phyloP scores from a whole-genome alignment of 768 basidiomycete genomes.

The Kwoniella botswanensis region DNA sequence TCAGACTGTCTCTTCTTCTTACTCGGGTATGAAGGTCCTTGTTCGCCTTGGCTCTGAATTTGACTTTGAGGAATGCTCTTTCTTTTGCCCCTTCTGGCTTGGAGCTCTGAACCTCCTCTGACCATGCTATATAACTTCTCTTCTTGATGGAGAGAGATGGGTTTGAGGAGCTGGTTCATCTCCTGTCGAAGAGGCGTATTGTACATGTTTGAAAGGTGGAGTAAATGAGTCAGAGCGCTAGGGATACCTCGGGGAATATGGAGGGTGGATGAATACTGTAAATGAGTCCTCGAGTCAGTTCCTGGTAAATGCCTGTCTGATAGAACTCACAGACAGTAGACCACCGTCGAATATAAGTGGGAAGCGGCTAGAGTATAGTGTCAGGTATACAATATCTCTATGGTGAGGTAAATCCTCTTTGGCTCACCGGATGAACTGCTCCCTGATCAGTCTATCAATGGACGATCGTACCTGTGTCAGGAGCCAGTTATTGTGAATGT shows the following conservation, averaged over 20 bases:
- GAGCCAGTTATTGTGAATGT: slow-evolving; percentile 12
- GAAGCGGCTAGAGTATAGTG: slow-evolving; percentile 35
- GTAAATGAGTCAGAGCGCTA: slow-evolving; percentile 27
- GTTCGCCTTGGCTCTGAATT: not conserved
- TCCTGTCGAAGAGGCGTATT: not conserved
- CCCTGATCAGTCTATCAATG: slow-evolving; percentile 22
- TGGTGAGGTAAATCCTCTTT: not conserved
- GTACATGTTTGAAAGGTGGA: slow-evolving; percentile 19
- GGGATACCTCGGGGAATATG: slow-evolving; percentile 8
- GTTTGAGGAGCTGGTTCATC: not conserved
- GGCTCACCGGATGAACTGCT: slow-evolving; percentile 19
- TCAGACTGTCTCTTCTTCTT: not conserved
- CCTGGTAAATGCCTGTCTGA: not conserved
- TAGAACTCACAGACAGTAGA: slow-evolving; percentile 20
- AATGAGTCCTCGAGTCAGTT: too few species aligned
- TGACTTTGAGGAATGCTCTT: not conserved
- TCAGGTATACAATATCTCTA: not conserved
- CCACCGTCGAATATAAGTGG: slow-evolving; percentile 44
- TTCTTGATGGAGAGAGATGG: not conserved
- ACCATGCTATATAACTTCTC: not conserved
- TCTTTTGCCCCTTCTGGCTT: slow-evolving; percentile 10
- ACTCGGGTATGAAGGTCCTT: not conserved
- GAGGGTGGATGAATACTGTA: slow-evolving; percentile 1
- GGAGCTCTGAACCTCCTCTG: not conserved
- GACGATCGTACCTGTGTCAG: slow-evolving; percentile 17